Evolutionary conservation across 164 flowering plant species (phyloP).

Genomic region (Euptelea pleiosperma): DNA sequence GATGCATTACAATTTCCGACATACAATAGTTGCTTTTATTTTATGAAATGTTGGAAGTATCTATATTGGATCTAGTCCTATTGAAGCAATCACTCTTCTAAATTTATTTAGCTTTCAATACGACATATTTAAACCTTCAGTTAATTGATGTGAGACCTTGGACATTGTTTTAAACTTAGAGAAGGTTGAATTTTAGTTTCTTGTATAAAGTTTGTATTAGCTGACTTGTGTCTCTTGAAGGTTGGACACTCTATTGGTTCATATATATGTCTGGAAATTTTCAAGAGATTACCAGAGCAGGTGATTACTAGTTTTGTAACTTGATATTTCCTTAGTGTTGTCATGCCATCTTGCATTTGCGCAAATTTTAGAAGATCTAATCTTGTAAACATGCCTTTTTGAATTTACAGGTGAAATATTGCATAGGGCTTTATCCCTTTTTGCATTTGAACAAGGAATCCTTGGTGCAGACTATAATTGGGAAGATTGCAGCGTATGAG

Average conservation of each 20-base stretch:
- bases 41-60: not conserved
- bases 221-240: conserved; percentile 33
- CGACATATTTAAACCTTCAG: not conserved
- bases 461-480: conserved; percentile 41
- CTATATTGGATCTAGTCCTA: no score
- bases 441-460: conserved; percentile 58
- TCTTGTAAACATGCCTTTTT: conserved; percentile 7
- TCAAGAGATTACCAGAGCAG: conserved; percentile 55
- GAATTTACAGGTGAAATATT: conserved; percentile 54
- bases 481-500: conserved; percentile 57
- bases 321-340: not conserved
- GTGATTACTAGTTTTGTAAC: conserved; percentile 30
- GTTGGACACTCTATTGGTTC: conserved; percentile 97
- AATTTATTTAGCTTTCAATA: not conserved
- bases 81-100: not conserved
- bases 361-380: not conserved
- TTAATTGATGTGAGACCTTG: not conserved
- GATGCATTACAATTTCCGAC: not conserved
- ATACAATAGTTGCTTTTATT: not conserved
- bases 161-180: not conserved
- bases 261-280: conserved; percentile 67
- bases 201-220: not conserved
- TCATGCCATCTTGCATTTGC: conserved; percentile 8
- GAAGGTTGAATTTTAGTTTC: not conserved
- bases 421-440: conserved; percentile 80